Percentiles rank a stretch among this genome's conserved stretches.
phyloP scores from a whole-genome alignment of 495 filamentous ascomycete genomes.

The Neurospora terricola region DNA sequence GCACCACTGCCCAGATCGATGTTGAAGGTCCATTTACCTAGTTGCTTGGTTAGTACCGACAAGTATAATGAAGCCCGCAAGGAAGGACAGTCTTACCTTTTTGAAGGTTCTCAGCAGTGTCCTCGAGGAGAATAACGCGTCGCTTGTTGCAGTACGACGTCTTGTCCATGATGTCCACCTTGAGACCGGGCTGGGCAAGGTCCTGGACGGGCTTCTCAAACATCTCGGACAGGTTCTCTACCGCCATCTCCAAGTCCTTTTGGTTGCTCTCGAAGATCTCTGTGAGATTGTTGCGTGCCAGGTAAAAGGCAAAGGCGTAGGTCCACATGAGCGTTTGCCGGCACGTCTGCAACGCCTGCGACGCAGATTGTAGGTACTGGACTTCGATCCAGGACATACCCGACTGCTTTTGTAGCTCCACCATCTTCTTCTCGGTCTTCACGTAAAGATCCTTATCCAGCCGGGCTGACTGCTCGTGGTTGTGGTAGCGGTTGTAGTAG shows the following conservation, averaged over 20 bases:
- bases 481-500: constrained; percentile 98
- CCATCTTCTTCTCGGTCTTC: constrained; percentile 99
- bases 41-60: not conserved
- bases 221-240: constrained; percentile 91
- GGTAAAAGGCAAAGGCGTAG: constrained; percentile 95
- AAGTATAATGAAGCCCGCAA: not conserved
- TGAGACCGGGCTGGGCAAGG: constrained; percentile 59
- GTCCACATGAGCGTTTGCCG: constrained; percentile 98
- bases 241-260: constrained; percentile 93
- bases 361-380: constrained; percentile 87
- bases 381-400: constrained; percentile 99
- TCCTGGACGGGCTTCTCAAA: constrained; percentile 91
- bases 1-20: constrained; percentile 23
- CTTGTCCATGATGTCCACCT: constrained; percentile 97
- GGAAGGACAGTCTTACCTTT: constrained; percentile 51
- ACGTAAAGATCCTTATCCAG: constrained; percentile 91
- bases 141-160: constrained; percentile 92
- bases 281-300: constrained; percentile 87
- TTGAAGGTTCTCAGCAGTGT: constrained; percentile 84
- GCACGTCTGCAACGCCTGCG: constrained; percentile 88
- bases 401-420: constrained; percentile 79
- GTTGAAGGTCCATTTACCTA: constrained; percentile 40
- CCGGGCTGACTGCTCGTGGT: constrained; percentile 95
- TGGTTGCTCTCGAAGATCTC: constrained; percentile 99
- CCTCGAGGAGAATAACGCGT: constrained; percentile 75